These are phyloP conservation scores for Lindgomyces ingoldianus DNA, from an alignment of 495 filamentous ascomycete genomes.

Conservation along the genomic window DNA sequence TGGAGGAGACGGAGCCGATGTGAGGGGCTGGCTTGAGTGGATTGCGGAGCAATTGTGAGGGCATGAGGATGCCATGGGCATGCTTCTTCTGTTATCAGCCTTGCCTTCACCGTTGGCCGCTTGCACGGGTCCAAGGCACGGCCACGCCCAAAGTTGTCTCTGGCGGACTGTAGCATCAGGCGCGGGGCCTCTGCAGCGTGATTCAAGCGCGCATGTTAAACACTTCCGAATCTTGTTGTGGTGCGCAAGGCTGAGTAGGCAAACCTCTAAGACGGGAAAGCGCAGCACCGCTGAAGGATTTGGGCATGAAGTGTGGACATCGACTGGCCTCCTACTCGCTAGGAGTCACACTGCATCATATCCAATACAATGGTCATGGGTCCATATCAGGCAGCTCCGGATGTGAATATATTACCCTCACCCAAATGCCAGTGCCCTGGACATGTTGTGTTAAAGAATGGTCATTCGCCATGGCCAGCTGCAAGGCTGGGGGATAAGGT, in stretches of 20 bases:
- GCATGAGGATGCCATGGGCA: neutral
- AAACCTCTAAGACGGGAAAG: neutral
- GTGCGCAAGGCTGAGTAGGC: slow-evolving; percentile 1
- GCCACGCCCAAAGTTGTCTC: neutral
- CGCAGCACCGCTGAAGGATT: slow-evolving; percentile 9
- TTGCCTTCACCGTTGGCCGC: neutral
- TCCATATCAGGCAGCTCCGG: neutral
- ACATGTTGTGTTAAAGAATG: too few species aligned
- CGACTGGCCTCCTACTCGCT: slow-evolving; percentile 19
- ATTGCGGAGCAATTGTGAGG: slow-evolving; percentile 52
- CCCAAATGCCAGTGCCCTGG: too few species aligned
- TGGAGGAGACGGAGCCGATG: slow-evolving; percentile 66
- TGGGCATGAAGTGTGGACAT: neutral
- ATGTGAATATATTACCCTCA: too few species aligned
- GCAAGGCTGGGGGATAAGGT: too few species aligned
- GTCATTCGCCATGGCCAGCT: too few species aligned
- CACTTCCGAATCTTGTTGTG: too few species aligned
- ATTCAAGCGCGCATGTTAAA: too few species aligned
- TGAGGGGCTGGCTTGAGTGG: slow-evolving; percentile 88
- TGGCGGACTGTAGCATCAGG: neutral
- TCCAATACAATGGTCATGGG: slow-evolving; percentile 19
- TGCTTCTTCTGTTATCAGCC: slow-evolving; percentile 2
- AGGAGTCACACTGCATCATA: slow-evolving; percentile 23
- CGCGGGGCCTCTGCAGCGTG: neutral
- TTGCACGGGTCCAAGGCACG: neutral